Base-by-base conservation (phyloP, 2,329 filamentous ascomycete species). In the Gremmenia infestans region DNA sequence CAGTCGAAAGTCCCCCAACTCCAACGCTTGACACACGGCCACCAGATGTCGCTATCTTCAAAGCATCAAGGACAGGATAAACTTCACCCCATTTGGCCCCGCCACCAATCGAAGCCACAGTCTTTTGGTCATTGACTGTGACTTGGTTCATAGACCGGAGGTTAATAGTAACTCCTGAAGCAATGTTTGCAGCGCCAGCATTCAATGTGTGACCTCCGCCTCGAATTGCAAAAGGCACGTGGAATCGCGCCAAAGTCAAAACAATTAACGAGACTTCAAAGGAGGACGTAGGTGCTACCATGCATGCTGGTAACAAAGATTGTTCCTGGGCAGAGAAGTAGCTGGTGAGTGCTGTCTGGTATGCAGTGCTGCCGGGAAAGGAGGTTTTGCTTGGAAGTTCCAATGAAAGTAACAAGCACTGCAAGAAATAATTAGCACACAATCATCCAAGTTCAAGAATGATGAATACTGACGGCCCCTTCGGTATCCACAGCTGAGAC, bases 131-230 rank as follows among this genome's bases (percentile, higher is more conserved):
- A 19, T 67, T 61, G 19, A 58, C 53, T 3, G 70, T 59, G n/a
- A 63, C 53, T 6, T 43, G 37, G 28, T 56, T 60, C 40, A 65
- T 50, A 11, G 46, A 47, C 36, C 69, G 72, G 5, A 79, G 72
- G 8, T 78, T 77, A 59, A 83, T 74, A 70, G 71, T 47, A 76
- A 72, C 43, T 78, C 66, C 7, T 74, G 68, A 1, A 73, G 76
- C 17, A 74, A 71, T 73, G 60, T 73, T 76, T 4, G 74, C 72
- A 55, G 76, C 78, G 36, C 73, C 73, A 55, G 74, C 73, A 56
- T 76, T 78, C 1, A 73, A 73, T 55, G 74, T 73, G 62, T 78
- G 76, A 0, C 75, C 75, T 7, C 79, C 80, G 9, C 76, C 74
- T 65, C 79, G 75, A 68, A 83, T 73, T 22, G 80, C 82, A 37